Percentiles rank a stretch among this genome's conserved stretches.
phyloP scores from a whole-genome alignment of 1,284 basidiomycete genomes.

The Cryptococcus sp. region DNA sequence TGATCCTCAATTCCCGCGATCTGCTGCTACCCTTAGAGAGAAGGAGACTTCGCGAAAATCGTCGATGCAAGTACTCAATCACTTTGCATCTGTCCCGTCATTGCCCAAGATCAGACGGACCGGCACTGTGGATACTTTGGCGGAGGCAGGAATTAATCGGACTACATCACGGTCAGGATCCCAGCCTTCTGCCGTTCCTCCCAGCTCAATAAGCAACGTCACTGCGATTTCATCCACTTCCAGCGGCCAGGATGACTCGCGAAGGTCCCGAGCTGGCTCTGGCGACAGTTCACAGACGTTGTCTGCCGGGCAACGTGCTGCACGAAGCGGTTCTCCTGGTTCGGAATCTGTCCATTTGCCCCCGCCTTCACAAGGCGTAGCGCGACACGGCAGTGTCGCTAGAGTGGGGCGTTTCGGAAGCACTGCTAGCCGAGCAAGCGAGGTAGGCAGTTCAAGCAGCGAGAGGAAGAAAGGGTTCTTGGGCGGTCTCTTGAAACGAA shows the following conservation, averaged over 20 bases:
- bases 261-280: conserved; percentile 25
- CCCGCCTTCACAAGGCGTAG: not conserved
- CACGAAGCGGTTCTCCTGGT: conserved; percentile 7
- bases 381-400: conserved; percentile 2
- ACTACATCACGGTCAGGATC: conserved; percentile 17
- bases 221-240: not conserved
- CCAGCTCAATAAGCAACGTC: too few species aligned
- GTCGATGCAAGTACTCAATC: conserved; percentile 21
- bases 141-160: conserved; percentile 1
- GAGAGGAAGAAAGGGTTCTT: conserved; percentile 48
- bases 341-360: conserved; percentile 5
- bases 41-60: conserved; percentile 16
- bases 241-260: conserved; percentile 4
- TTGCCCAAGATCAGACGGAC: conserved; percentile 29
- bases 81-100: conserved; percentile 36
- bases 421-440: conserved; percentile 24
- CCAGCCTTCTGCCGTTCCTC: conserved; percentile 6
- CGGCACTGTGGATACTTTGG: conserved; percentile 17
- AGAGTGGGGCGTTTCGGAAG: conserved; percentile 28
- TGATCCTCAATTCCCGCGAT: conserved; percentile 4
- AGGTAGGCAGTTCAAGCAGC: conserved; percentile 13
- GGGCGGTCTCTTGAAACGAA: conserved; percentile 37
- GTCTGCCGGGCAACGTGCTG: conserved; percentile 12
- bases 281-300: conserved; percentile 34
- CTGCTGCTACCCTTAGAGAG: conserved; percentile 16